Percentiles rank a stretch among this genome's conserved stretches.
Evolutionary conservation across 495 filamentous ascomycete species (phyloP).

Genomic region (Neurospora africana): DNA sequence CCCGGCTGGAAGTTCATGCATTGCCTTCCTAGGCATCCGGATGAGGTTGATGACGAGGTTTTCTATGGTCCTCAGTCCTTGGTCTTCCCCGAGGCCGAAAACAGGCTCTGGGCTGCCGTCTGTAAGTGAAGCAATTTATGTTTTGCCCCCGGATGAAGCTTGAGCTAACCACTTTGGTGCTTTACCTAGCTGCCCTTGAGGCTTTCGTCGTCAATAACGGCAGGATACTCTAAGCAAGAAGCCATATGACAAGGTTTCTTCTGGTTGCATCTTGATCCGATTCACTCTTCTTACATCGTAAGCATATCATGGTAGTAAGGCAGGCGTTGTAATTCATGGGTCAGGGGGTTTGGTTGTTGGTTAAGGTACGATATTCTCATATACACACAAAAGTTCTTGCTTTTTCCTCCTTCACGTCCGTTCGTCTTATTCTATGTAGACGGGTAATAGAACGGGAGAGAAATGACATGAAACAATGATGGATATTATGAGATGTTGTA

Average conservation of each 20-base stretch:
- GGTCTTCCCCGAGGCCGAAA: constrained; percentile 91
- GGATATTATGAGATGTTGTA: not conserved
- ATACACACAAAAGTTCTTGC: not conserved
- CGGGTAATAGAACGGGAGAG: not conserved
- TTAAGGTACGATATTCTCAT: not conserved
- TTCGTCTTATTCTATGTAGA: not conserved
- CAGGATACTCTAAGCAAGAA: constrained; percentile 31
- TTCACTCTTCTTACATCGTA: not conserved
- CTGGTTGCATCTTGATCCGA: not conserved
- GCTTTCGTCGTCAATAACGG: constrained; percentile 89
- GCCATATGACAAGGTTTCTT: constrained; percentile 1
- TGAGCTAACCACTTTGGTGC: not conserved
- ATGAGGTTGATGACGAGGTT: constrained; percentile 91
- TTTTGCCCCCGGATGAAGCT: not conserved
- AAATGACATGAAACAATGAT: not conserved
- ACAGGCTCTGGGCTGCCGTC: constrained; percentile 82
- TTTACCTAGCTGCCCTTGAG: constrained; percentile 56
- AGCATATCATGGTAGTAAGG: not conserved
- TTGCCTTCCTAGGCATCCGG: constrained; percentile 84
- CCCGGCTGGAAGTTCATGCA: constrained; percentile 96
- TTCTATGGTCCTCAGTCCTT: constrained; percentile 75
- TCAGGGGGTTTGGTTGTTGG: not conserved
- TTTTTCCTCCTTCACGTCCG: not conserved
- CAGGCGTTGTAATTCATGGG: not conserved
- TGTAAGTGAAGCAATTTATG: constrained; percentile 28